These are phyloP conservation scores for Polymyxa betae DNA, from an alignment of 208 protist species.

Conservation along the genomic window DNA sequence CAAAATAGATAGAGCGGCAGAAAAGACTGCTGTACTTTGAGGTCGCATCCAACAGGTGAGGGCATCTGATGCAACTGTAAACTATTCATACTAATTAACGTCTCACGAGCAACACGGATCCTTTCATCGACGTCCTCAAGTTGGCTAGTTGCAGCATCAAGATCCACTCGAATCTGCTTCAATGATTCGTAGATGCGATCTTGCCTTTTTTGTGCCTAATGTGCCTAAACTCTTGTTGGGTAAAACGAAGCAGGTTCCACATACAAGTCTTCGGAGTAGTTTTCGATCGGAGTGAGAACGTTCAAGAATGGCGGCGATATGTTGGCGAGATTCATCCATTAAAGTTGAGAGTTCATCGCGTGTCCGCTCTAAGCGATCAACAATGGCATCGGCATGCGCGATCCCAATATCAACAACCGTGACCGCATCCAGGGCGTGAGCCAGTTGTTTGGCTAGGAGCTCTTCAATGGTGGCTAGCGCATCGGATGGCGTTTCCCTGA, in stretches of 20 bases:
- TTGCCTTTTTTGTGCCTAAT: no score
- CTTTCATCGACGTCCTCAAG: neutral
- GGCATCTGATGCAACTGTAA: constrained; percentile 23
- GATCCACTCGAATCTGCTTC: no score
- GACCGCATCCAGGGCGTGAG: constrained; percentile 10
- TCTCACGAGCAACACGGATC: neutral
- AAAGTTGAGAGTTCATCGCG: neutral
- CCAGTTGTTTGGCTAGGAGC: neutral
- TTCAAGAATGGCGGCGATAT: no score
- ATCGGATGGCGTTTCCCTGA: neutral
- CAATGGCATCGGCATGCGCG: neutral
- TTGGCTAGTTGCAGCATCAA: no score
- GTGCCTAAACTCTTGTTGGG: no score
- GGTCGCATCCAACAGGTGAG: constrained; percentile 24
- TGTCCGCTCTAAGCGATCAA: neutral
- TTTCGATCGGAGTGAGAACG: no score
- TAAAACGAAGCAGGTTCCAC: no score
- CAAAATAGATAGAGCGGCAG: neutral
- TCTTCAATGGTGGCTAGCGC: neutral
- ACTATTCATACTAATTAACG: neutral
- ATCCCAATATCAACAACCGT: neutral
- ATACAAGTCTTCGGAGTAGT: no score
- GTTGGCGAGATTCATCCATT: neutral
- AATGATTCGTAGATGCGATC: no score
- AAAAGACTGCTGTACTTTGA: neutral